Evolutionary conservation across 1,284 basidiomycete species (phyloP), one percentile per base, ranked within the genome.

Genomic region (Ganoderma boninense): DNA sequence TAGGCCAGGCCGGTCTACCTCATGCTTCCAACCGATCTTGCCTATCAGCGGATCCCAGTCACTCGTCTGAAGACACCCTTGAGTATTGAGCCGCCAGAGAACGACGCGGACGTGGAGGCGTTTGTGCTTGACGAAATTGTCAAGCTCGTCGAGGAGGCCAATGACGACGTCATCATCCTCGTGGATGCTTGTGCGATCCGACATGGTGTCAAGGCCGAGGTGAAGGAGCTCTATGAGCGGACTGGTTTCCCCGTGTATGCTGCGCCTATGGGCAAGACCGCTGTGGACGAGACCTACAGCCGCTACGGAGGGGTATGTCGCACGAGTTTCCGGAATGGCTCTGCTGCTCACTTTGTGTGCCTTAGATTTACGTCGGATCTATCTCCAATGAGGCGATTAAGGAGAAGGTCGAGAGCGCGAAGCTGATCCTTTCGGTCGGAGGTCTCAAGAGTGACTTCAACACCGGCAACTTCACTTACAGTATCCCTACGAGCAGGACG

Each of bases 201-300:
- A 16, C 96, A 97, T 77, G 90, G 92, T 69, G 92, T 92, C 52
- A 87, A 87, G 49, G 79, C 87, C 1, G 92, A 94, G 77, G 84
- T 94, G 4, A 84, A 87, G 62, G 89, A 95, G 62, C 86, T 99
- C 49, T 82, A 95, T 64, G 83, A 88, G 69, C 85, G 85, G 62
- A 95, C 94, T 8, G 89, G 89, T 6, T 93, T 94, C 82, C 90
- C 95, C 61, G 92, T 97, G 67, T 92, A 92, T 78, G 83, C 90
- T 18, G 88, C 95, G 0, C 96, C 96, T 0, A 97, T 97, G 96
- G 97, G 95, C 56, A 97, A 97, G 82, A 89, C 92, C 0, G 87
- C 92, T 0, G 83, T 98, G 16, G 88, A 91, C 72, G 97, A 98
- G 82, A 86, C 87, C 60, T 91, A 94, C 69, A 87, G 90, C 23